Evolutionary conservation across 2,329 filamentous ascomycete genomes (phyloP), one percentile per base, ranked within the genome.

Genomic region (Plectosphaerella cucumerina): DNA sequence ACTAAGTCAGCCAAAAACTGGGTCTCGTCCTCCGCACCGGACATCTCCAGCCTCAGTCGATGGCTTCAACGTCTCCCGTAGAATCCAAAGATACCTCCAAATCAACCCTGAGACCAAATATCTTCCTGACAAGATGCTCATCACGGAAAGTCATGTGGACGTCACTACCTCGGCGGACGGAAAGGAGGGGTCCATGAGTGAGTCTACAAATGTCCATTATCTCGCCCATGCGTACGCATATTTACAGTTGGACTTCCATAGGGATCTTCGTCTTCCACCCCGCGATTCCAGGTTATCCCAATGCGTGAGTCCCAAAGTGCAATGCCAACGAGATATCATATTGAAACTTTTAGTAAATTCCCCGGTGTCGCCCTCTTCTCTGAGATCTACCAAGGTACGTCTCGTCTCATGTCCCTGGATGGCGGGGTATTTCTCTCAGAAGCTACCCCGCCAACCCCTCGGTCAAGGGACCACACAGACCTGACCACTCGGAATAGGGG

Each of bases 211-310:
- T 20, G 17, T 26, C 47, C 9, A 31, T 15, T 41, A 8, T 31
- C 9, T 37, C n/a, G 14, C 20, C 17, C 3, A n/a, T 18, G 33
- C 33, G 11, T 18, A 18, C 33, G 11, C 44, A 33, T 21, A 18
- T n/a, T 42, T 22, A 35, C 17, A 44, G 14, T 51, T 26, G n/a
- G 14, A 47, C 42, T 45, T 37, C 52, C 39, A 34, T 23, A 96
- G 90, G 91, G 59, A 87, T 96, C 64, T 96, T 92, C 70, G 65
- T 95, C 65, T 96, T 92, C 70, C 90, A 96, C 65, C 92, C 92
- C 8, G 84, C 82, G 14, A 86, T 97, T 58, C 82, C 90, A 1
- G 86, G 87, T 53, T 96, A 96, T 65, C 90, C 92, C 23, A 85
- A 94, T 58, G 92, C 92, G 69, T 91, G 84, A 63, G 78, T 60